Percentiles rank a stretch among this genome's conserved stretches.
These are phyloP conservation scores for Nannizziopsis arthrosporioides DNA, from an alignment of 2,329 filamentous ascomycete species.

Conservation along the genomic window DNA sequence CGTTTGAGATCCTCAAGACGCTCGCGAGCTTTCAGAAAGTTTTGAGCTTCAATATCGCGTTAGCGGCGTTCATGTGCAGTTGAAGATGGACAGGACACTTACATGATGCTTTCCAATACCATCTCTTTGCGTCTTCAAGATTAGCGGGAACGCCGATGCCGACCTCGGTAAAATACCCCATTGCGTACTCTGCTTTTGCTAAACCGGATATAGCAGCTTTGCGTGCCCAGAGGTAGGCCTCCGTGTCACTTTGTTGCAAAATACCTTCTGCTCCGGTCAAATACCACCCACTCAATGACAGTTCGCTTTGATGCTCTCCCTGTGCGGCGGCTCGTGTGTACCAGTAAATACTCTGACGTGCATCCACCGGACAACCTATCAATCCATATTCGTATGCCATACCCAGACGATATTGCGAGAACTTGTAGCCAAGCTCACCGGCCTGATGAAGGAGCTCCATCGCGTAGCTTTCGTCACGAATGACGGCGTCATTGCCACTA, in stretches of 20 bases:
- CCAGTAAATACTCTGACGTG: constrained; percentile 79
- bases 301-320: constrained; percentile 85
- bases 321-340: constrained; percentile 85
- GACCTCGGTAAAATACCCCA: constrained; percentile 94
- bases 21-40: constrained; percentile 86
- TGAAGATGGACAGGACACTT: constrained; percentile 36
- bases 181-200: constrained; percentile 91
- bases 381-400: constrained; percentile 82
- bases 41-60: constrained; percentile 54
- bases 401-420: constrained; percentile 81
- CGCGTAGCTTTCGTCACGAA: constrained; percentile 72
- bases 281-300: constrained; percentile 84
- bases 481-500: constrained; percentile 55
- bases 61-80: constrained; percentile 5
- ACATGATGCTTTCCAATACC: constrained; percentile 97
- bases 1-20: constrained; percentile 84
- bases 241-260: constrained; percentile 80
- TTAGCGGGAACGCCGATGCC: constrained; percentile 81
- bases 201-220: constrained; percentile 82
- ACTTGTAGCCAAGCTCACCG: constrained; percentile 83
- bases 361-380: constrained; percentile 70
- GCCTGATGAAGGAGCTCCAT: constrained; percentile 73
- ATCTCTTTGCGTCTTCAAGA: constrained; percentile 88
- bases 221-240: constrained; percentile 92
- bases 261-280: constrained; percentile 81